These are phyloP conservation scores for Ascochyta fabae DNA, from an alignment of 2,329 filamentous ascomycete genomes.

Conservation along the genomic window DNA sequence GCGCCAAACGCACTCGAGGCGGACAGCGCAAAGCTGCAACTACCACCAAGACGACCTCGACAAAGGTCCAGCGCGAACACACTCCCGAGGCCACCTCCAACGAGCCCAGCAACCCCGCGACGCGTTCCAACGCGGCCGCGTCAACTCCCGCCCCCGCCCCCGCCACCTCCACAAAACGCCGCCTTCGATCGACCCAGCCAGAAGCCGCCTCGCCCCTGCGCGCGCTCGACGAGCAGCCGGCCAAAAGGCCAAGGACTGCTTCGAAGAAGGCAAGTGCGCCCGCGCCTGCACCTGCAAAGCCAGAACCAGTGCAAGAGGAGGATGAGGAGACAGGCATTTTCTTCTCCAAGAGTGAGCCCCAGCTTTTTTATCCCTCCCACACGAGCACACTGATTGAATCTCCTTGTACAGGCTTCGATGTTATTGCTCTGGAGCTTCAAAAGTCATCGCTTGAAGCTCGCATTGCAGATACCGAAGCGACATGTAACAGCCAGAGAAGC, in stretches of 20 bases:
- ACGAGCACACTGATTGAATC: not conserved
- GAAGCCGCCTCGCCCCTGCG: constrained; percentile 26
- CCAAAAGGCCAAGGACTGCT: constrained; percentile 19
- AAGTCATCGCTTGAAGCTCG: not conserved
- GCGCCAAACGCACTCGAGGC: constrained; percentile 14
- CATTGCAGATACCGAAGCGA: not conserved
- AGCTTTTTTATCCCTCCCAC: constrained; percentile 6
- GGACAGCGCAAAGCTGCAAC: constrained; percentile 19
- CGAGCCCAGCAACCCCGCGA: not conserved
- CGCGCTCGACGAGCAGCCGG: constrained; percentile 19
- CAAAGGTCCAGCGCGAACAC: constrained; percentile 11
- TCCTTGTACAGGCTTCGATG: constrained; percentile 3
- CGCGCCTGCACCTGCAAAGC: constrained; percentile 3
- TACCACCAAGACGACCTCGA: not conserved
- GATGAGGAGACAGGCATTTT: constrained; percentile 28
- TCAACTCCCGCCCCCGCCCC: constrained; percentile 17
- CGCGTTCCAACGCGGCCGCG: constrained; percentile 3
- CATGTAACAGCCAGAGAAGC: constrained; percentile 3
- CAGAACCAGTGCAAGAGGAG: constrained; percentile 16
- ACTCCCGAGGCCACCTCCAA: constrained; percentile 5
- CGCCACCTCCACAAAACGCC: constrained; percentile 21
- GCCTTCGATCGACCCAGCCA: constrained; percentile 18
- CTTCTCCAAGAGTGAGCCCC: constrained; percentile 29
- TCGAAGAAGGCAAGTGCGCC: constrained; percentile 11
- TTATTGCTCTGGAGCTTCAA: not conserved